Percentiles rank a stretch among this genome's conserved stretches.
These are phyloP conservation scores for Saccharomycopsis babjevae DNA, from an alignment of 805 yeast species.

Conservation along the genomic window DNA sequence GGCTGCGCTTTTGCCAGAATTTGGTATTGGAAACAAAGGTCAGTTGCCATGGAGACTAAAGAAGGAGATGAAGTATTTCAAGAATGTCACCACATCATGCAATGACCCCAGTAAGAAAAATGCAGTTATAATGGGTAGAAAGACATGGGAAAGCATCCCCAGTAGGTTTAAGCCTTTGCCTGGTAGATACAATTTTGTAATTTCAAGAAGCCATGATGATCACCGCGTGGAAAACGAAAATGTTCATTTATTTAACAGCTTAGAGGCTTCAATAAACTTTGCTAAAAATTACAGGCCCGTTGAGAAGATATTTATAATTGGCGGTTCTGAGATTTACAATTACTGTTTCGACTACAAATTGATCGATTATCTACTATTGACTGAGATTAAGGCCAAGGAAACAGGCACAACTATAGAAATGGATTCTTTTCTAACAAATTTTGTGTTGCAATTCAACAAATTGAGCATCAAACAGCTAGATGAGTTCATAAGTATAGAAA, in stretches of 20 bases:
- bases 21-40: conserved; percentile 81
- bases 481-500: conserved; percentile 27
- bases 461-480: conserved; percentile 35
- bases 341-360: conserved; percentile 34
- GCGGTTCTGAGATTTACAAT: conserved; percentile 84
- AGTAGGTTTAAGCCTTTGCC: conserved; percentile 72
- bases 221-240: conserved; percentile 15
- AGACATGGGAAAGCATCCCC: conserved; percentile 94
- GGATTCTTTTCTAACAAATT: conserved; percentile 52
- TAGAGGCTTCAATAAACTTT: conserved; percentile 33
- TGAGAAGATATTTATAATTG: conserved; percentile 70
- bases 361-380: conserved; percentile 51
- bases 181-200: conserved; percentile 61
- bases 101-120: conserved; percentile 30
- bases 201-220: conserved; percentile 40
- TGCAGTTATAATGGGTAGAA: conserved; percentile 92
- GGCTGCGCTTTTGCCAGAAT: conserved; percentile 71
- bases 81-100: conserved; percentile 50
- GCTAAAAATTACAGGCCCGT: conserved; percentile 26
- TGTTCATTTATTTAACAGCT: conserved; percentile 32
- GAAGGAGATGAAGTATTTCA: conserved; percentile 79
- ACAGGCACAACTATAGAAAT: conserved; percentile 32
- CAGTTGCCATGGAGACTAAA: conserved; percentile 79
- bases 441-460: conserved; percentile 4
- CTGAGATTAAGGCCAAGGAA: conserved; percentile 42